Base-by-base conservation (phyloP, 2,329 filamentous ascomycete species). In the Ophiobolus disseminans region DNA sequence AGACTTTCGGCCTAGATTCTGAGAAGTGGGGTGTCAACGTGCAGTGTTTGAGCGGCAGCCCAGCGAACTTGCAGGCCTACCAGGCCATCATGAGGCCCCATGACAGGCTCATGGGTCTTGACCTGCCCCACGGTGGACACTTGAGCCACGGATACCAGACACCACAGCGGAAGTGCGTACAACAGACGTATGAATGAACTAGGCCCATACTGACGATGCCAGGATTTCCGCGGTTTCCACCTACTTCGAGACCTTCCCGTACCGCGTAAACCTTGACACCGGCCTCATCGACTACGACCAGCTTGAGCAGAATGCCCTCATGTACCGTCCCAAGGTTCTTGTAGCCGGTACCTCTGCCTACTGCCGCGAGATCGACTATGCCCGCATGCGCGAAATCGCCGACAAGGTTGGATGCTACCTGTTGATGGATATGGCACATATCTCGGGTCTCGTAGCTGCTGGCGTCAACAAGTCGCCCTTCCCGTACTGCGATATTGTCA, bases 81-180 rank as follows among this genome's bases (percentile, higher is more conserved):
- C 92, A 96, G 81, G 94, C 94, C 65, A 86, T 99, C 71, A 95
- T 97, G 85, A 90, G 90, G 73, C 88, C 91, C 48, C 93, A 97
- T 77, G 94, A 96, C 63, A 88, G 94, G 70, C 82, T 99, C 63
- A 99, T 99, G 94, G 94, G 94, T 69, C 82, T 97, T 63, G 92
- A 97, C 73, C 85, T 97, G 46, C 92, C 92, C 57, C 92, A 97
- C 74, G 92, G 92, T 77, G 92, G 92, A 62, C 92, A 97, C 79
- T 82, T 97, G 79, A 91, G 87, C 75, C 94, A 99, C 81, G 94
- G 94, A 62, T 99, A 99, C 80, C 94, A 99, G 80, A 97, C 90
- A 25, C 90, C 94, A 23, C 86, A 88, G 72, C 90, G 89, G 82
- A 99, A 99, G 84, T 89, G 75, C 74, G 83, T 78, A 42, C 19